phyloP scores from a whole-genome alignment of 2,329 filamentous ascomycete species.

The Orbilia oligospora region DNA sequence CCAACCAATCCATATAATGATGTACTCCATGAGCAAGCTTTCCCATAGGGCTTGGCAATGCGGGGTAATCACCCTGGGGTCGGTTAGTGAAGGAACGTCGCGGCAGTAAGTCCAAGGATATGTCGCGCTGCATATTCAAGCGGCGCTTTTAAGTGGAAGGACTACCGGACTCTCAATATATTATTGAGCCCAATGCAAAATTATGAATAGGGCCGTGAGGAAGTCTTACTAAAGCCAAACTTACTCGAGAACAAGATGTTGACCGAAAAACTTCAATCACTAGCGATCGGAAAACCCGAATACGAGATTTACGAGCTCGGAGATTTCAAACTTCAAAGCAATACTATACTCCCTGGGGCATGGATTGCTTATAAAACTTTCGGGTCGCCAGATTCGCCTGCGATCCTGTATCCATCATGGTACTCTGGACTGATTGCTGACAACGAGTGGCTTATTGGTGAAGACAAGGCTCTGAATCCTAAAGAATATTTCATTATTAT shows the following conservation, averaged over 20 bases:
- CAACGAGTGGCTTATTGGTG: constrained; percentile 81
- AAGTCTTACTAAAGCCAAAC: too few relatives aligned
- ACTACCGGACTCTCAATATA: too few relatives aligned
- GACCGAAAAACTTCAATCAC: constrained; percentile 40
- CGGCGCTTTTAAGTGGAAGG: too few relatives aligned
- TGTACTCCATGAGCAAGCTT: too few relatives aligned
- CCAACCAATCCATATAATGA: too few relatives aligned
- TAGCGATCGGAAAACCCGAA: constrained; percentile 3
- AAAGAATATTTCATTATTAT: constrained; percentile 78
- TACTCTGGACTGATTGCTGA: constrained; percentile 78
- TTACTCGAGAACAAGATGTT: constrained; percentile 20
- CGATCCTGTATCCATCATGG: constrained; percentile 83
- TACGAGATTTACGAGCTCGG: constrained; percentile 72
- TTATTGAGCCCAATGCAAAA: too few relatives aligned
- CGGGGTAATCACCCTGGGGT: too few relatives aligned
- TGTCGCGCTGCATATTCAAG: too few relatives aligned
- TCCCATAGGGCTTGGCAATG: too few relatives aligned
- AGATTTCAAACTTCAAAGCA: constrained; percentile 77
- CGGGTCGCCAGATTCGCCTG: constrained; percentile 75
- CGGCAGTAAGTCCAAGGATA: too few relatives aligned
- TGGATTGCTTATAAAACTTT: constrained; percentile 84
- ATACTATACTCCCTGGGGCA: constrained; percentile 75
- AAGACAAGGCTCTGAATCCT: constrained; percentile 76
- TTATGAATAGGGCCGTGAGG: too few relatives aligned
- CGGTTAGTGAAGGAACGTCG: too few relatives aligned